phyloP scores from a whole-genome alignment of 768 basidiomycete species.

The Cubamyces sp. region DNA sequence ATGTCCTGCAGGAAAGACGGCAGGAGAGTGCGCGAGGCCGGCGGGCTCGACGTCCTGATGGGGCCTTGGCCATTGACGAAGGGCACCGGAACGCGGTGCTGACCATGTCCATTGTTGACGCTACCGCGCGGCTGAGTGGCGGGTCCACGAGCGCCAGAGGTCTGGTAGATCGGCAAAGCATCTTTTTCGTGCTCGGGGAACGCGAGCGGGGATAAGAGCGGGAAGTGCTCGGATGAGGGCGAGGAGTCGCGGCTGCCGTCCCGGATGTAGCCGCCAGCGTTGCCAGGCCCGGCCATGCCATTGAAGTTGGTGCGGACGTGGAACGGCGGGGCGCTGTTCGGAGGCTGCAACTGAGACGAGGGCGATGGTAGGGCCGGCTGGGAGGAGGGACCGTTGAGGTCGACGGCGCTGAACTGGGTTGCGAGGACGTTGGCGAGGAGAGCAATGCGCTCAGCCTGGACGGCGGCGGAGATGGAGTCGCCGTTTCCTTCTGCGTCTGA shows the following conservation, averaged over 20 bases:
- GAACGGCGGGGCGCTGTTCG: slow-evolving; percentile 18
- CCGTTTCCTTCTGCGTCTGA: slow-evolving; percentile 87
- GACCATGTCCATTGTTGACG: slow-evolving; percentile 38
- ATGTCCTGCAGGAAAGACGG: slow-evolving; percentile 80
- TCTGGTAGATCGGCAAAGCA: slow-evolving; percentile 71
- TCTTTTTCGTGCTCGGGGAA: slow-evolving; percentile 13
- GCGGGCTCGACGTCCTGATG: slow-evolving; percentile 42
- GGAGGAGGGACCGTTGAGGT: slow-evolving; percentile 25
- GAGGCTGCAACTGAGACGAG: slow-evolving; percentile 7
- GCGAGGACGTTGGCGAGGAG: slow-evolving; percentile 75
- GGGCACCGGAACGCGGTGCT: slow-evolving; percentile 33
- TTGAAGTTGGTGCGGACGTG: slow-evolving; percentile 2
- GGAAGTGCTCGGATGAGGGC: slow-evolving; percentile 15
- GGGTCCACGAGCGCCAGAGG: slow-evolving; percentile 47
- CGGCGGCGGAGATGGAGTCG: slow-evolving; percentile 82
- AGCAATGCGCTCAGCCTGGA: slow-evolving; percentile 84
- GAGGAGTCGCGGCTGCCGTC: slow-evolving; percentile 14
- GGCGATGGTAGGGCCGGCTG: slow-evolving; percentile 22
- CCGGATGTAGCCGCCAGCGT: background rate
- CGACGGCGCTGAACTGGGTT: slow-evolving; percentile 42
- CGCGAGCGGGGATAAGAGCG: slow-evolving; percentile 15
- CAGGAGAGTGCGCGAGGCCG: slow-evolving; percentile 53
- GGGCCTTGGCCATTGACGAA: slow-evolving; percentile 29
- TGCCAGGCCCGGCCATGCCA: background rate
- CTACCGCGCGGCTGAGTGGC: slow-evolving; percentile 32